Conservation (phyloP, 345 rosid genomes). For the Zanthoxylum bungeanum region DNA sequence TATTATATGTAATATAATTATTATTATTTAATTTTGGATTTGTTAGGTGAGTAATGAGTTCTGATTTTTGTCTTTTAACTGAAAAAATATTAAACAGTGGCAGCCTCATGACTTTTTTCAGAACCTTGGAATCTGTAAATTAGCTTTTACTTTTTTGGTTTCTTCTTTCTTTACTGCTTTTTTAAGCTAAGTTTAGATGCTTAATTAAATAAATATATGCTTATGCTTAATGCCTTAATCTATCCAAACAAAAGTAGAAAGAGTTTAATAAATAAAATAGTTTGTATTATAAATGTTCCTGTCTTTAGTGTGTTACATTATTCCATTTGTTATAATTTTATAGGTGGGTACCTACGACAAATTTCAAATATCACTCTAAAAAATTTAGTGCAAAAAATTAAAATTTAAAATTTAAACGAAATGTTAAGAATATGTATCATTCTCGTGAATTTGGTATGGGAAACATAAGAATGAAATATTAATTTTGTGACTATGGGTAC, state of each 20-base stretch:
- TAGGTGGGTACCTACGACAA: no score
- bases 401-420: no score
- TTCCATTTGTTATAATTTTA: no score
- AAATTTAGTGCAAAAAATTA: no score
- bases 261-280: neutral
- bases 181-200: neutral
- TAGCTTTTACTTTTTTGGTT: constrained; percentile 25
- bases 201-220: neutral
- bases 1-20: no score
- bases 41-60: constrained; percentile 33
- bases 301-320: no score
- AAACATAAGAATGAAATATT: no score
- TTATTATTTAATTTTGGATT: constrained; percentile 1
- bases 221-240: neutral
- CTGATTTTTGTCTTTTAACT: constrained; percentile 10
- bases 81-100: no score
- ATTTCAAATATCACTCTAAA: no score
- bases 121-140: constrained; percentile 21
- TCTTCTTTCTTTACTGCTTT: neutral
- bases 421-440: no score
- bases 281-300: neutral
- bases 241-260: neutral
- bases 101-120: neutral
- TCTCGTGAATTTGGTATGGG: no score
- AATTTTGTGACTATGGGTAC: no score